Evolutionary conservation across 2,329 filamentous ascomycete species (phyloP).

Genomic region (Microcera coccophila): DNA sequence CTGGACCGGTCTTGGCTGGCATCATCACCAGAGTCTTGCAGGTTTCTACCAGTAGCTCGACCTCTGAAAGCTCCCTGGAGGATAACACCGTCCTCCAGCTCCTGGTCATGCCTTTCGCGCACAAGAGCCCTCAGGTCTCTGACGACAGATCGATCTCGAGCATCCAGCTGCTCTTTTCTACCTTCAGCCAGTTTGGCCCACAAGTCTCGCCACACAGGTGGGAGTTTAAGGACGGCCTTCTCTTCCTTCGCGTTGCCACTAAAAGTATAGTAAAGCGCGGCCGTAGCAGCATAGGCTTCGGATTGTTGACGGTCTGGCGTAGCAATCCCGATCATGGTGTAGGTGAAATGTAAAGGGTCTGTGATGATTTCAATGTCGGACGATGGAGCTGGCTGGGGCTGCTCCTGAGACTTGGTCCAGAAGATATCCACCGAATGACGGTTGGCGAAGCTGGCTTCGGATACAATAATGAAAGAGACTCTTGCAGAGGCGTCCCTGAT

Average conservation of each 20-base stretch:
- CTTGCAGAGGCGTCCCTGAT: slow-evolving; percentile 65
- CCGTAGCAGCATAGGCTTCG: slow-evolving; percentile 79
- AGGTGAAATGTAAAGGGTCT: slow-evolving; percentile 52
- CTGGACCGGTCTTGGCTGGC: slow-evolving; percentile 43
- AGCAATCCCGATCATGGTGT: slow-evolving; percentile 72
- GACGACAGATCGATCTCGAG: slow-evolving; percentile 64
- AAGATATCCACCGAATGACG: slow-evolving; percentile 69
- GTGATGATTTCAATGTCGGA: slow-evolving; percentile 43
- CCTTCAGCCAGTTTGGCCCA: slow-evolving; percentile 73
- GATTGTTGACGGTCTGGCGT: slow-evolving; percentile 76
- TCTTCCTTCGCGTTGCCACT: slow-evolving; percentile 77
- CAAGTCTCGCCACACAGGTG: slow-evolving; percentile 76
- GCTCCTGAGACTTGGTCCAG: slow-evolving; percentile 73
- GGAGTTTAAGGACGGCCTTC: slow-evolving; percentile 75
- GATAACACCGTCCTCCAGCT: slow-evolving; percentile 70
- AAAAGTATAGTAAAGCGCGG: slow-evolving; percentile 77
- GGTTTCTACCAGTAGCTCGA: slow-evolving; percentile 46
- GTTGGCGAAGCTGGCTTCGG: slow-evolving; percentile 69
- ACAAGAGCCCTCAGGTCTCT: slow-evolving; percentile 66
- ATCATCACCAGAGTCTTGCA: slow-evolving; percentile 48
- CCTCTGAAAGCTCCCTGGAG: slow-evolving; percentile 71
- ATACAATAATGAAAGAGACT: slow-evolving; percentile 65
- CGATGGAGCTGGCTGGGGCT: slow-evolving; percentile 32
- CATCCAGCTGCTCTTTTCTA: slow-evolving; percentile 67
- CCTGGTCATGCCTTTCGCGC: slow-evolving; percentile 63